A percentile compares a stretch with the other conserved stretches of the same genome.
phyloP scores from a whole-genome alignment of 495 filamentous ascomycete genomes.

The Echria macrotheca region DNA sequence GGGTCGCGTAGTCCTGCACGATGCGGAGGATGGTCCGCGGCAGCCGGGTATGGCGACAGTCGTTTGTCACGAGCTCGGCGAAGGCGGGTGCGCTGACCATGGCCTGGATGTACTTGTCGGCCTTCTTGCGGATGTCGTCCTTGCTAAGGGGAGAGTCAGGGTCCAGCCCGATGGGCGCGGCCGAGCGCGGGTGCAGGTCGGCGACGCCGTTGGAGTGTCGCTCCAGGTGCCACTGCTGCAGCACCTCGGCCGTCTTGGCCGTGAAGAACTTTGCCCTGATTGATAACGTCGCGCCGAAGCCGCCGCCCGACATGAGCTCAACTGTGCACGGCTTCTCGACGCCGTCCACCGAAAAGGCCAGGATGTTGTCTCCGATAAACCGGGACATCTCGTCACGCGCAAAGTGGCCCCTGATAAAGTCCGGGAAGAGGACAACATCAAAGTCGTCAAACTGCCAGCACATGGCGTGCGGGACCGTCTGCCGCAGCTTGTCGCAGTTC shows the following conservation, averaged over 20 bases:
- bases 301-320: conserved; percentile 37
- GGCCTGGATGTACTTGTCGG: conserved; percentile 39
- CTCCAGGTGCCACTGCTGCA: conserved; percentile 40
- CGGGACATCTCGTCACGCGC: conserved; percentile 36
- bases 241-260: conserved; percentile 37
- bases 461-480: conserved; percentile 38
- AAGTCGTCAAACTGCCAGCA: conserved; percentile 47
- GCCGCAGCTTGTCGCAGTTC: conserved; percentile 41
- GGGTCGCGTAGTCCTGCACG: conserved; percentile 34
- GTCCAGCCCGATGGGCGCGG: conserved; percentile 43
- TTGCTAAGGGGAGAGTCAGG: conserved; percentile 16
- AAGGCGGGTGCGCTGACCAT: conserved; percentile 37
- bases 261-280: conserved; percentile 44
- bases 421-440: conserved; percentile 38
- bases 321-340: conserved; percentile 33
- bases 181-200: conserved; percentile 29
- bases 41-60: conserved; percentile 33
- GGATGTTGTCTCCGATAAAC: conserved; percentile 40
- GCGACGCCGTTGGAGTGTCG: conserved; percentile 25
- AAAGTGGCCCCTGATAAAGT: conserved; percentile 44
- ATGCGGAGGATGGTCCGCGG: conserved; percentile 38
- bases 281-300: conserved; percentile 33
- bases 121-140: conserved; percentile 34
- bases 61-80: conserved; percentile 40
- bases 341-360: conserved; percentile 31